Evolutionary conservation across 805 yeast species (phyloP).

Genomic region (Zygosaccharomyces siamensis): DNA sequence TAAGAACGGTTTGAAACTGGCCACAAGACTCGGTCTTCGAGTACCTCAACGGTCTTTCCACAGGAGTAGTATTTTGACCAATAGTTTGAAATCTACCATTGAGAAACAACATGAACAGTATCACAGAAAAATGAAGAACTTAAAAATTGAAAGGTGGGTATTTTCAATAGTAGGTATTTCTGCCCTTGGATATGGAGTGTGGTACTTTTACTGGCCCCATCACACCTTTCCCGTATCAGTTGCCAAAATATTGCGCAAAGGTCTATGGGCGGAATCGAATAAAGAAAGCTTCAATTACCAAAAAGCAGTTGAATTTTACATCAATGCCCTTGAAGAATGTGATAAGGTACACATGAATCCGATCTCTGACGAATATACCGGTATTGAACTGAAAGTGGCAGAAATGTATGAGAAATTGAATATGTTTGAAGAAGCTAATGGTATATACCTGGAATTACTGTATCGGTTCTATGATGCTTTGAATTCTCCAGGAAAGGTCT

Average conservation of each 20-base stretch:
- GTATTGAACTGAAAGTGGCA: conserved; percentile 79
- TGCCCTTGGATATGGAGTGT: conserved; percentile 25
- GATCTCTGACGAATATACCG: conserved; percentile 77
- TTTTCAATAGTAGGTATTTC: conserved; percentile 25
- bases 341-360: conserved; percentile 48
- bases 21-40: neutral
- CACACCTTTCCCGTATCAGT: conserved; percentile 66
- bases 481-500: conserved; percentile 37
- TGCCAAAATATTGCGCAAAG: conserved; percentile 67
- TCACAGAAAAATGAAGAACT: conserved; percentile 8
- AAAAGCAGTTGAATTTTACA: conserved; percentile 65
- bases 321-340: conserved; percentile 67
- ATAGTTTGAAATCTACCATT: conserved; percentile 4
- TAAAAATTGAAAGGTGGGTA: conserved; percentile 13
- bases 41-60: conserved; percentile 7
- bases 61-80: conserved; percentile 1
- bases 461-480: conserved; percentile 53
- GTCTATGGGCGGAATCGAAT: conserved; percentile 77
- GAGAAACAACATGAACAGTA: conserved; percentile 7
- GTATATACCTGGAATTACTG: conserved; percentile 62
- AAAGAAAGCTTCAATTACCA: conserved; percentile 51
- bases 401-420: conserved; percentile 77
- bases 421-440: conserved; percentile 57
- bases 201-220: conserved; percentile 56
- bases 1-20: neutral